Conservation (phyloP, 2,329 filamentous ascomycete genomes). For the Hypoxylon sp. region DNA sequence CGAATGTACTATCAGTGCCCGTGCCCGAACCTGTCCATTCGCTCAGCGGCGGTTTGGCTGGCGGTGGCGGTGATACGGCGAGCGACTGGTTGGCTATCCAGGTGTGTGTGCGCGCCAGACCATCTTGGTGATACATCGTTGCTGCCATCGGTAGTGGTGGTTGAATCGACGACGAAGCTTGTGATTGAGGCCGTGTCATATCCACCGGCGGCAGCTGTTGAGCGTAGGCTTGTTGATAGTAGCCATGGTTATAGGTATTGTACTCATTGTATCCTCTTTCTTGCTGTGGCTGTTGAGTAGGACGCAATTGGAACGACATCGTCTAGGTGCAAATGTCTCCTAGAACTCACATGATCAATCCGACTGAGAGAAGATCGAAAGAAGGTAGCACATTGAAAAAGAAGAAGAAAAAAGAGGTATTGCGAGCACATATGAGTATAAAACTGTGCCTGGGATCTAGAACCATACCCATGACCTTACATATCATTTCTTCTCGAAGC, state of each 20-base stretch:
- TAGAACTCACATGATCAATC: constrained; percentile 18
- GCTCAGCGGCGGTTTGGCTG: constrained; percentile 32
- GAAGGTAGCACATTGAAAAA: background rate
- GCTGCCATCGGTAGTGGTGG: background rate
- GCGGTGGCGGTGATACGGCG: constrained; percentile 26
- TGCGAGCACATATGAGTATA: too few relatives aligned
- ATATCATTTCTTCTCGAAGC: constrained; percentile 20
- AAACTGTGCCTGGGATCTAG: too few relatives aligned
- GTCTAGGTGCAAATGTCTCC: constrained; percentile 17
- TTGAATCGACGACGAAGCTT: background rate
- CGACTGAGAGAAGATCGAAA: constrained; percentile 2
- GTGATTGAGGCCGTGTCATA: constrained; percentile 18
- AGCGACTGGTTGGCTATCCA: constrained; percentile 35
- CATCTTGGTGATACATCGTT: constrained; percentile 14
- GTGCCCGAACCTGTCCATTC: constrained; percentile 22
- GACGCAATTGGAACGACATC: constrained; percentile 38
- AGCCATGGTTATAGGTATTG: constrained; percentile 5
- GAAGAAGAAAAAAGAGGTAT: background rate
- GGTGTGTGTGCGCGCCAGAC: constrained; percentile 29
- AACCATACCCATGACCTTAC: too few relatives aligned
- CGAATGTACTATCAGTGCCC: constrained; percentile 18
- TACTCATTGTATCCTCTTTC: constrained; percentile 18
- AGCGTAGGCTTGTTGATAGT: constrained; percentile 15
- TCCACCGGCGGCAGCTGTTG: constrained; percentile 8
- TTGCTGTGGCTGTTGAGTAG: constrained; percentile 18